These are phyloP conservation scores for Rhizopus delemar DNA, from an alignment of 371 early-diverging fungal species.

Conservation along the genomic window DNA sequence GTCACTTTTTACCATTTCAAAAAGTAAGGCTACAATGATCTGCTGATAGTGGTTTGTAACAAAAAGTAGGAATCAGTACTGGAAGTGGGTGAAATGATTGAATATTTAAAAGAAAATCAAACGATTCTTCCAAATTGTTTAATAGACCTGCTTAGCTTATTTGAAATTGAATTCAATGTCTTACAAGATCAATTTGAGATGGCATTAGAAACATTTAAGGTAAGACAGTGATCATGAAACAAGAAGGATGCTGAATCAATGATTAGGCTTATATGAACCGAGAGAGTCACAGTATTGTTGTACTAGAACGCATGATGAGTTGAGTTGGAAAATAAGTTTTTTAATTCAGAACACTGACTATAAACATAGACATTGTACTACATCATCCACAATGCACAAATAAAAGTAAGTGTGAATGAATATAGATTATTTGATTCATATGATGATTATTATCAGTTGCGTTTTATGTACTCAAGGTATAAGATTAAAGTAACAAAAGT, in stretches of 20 bases:
- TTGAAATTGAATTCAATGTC: constrained; percentile 15
- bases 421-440: neutral
- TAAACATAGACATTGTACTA: constrained; percentile 9
- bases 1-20: neutral
- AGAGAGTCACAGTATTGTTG: constrained; percentile 2
- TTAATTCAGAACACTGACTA: neutral
- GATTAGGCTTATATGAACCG: neutral
- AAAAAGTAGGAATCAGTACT: neutral
- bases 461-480: constrained; percentile 13
- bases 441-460: constrained; percentile 7
- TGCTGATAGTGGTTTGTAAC: neutral
- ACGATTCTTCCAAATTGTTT: neutral
- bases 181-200: constrained; percentile 7
- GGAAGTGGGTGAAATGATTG: neutral
- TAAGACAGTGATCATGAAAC: neutral
- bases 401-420: constrained; percentile 9
- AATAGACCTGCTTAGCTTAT: constrained; percentile 1
- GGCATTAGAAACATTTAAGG: constrained; percentile 11
- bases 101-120: neutral
- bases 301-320: constrained; percentile 17
- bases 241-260: neutral
- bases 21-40: neutral
- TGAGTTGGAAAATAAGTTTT: constrained; percentile 6
- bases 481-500: neutral
- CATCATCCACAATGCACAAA: constrained; percentile 10